Evolutionary conservation across 2,329 filamentous ascomycete species (phyloP).

Genomic region (Sphaerulina musiva): DNA sequence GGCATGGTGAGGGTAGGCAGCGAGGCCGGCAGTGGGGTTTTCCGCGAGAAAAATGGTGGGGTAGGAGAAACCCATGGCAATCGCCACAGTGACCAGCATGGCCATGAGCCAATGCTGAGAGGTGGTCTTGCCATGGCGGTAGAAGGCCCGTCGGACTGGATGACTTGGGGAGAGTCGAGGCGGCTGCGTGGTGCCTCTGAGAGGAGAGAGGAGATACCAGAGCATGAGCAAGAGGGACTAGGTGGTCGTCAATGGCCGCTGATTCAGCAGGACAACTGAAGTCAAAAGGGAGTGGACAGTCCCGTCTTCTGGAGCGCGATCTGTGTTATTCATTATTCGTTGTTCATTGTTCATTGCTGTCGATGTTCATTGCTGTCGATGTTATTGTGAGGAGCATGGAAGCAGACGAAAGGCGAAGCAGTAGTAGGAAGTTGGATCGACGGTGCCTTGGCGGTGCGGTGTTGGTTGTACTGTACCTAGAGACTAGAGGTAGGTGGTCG

Average conservation of each 20-base stretch:
- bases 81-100: slow-evolving; percentile 66
- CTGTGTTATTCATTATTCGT: not conserved
- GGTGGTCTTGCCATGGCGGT: slow-evolving; percentile 63
- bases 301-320: slow-evolving; percentile 1
- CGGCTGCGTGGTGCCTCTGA: slow-evolving; percentile 70
- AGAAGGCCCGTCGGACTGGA: slow-evolving; percentile 58
- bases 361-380: not conserved
- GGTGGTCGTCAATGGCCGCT: not conserved
- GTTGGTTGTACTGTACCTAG: not conserved
- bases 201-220: slow-evolving; percentile 58
- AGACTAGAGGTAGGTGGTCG: too few relatives aligned
- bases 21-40: slow-evolving; percentile 63
- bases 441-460: too few relatives aligned
- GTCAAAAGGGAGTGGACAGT: not conserved
- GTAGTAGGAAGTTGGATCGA: not conserved
- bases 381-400: not conserved
- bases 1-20: slow-evolving; percentile 69
- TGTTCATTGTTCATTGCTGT: not conserved
- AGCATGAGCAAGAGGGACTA: slow-evolving; percentile 26
- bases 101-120: slow-evolving; percentile 67
- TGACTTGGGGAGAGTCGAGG: slow-evolving; percentile 59
- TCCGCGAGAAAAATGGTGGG: slow-evolving; percentile 68
- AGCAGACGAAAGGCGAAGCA: not conserved
- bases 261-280: not conserved
- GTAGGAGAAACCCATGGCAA: slow-evolving; percentile 65